Percentiles rank a stretch among this genome's conserved stretches.
Evolutionary conservation across 2,329 filamentous ascomycete species (phyloP).

Genomic region (Colletotrichum australisinense): DNA sequence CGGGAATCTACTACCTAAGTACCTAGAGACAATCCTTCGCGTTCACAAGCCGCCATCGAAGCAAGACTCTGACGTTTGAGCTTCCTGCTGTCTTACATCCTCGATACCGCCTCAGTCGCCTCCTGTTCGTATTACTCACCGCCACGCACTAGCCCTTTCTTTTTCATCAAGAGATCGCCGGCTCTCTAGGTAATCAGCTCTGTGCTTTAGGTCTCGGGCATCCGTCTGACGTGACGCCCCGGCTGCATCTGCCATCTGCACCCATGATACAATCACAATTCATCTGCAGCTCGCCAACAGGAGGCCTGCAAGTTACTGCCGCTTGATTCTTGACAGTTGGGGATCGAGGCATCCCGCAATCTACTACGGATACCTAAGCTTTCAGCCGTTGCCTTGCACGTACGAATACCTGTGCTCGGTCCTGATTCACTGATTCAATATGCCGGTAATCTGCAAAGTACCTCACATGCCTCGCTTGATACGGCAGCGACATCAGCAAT

Average conservation of each 20-base stretch:
- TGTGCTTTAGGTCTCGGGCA: background rate
- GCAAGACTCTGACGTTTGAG: background rate
- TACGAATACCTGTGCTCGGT: constrained; percentile 9
- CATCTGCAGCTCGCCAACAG: constrained; percentile 28
- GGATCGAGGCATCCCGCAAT: background rate
- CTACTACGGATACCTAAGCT: background rate
- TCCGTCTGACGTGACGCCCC: constrained; percentile 15
- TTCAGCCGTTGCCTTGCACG: background rate
- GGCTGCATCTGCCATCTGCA: background rate
- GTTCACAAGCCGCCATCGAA: background rate
- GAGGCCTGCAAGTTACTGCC: background rate
- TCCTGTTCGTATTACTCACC: background rate
- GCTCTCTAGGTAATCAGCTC: constrained; percentile 2
- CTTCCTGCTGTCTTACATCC: background rate
- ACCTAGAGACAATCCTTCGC: background rate
- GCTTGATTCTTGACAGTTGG: background rate
- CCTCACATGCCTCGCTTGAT: background rate
- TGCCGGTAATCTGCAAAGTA: constrained; percentile 3
- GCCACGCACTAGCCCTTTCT: background rate
- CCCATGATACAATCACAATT: constrained; percentile 11
- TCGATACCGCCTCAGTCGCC: background rate
- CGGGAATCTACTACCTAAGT: background rate
- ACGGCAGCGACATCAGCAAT: background rate
- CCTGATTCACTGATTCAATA: constrained; percentile 27
- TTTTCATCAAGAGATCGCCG: background rate